Base-by-base conservation (phyloP, 2,329 filamentous ascomycete species). In the Diatrype stigma region DNA sequence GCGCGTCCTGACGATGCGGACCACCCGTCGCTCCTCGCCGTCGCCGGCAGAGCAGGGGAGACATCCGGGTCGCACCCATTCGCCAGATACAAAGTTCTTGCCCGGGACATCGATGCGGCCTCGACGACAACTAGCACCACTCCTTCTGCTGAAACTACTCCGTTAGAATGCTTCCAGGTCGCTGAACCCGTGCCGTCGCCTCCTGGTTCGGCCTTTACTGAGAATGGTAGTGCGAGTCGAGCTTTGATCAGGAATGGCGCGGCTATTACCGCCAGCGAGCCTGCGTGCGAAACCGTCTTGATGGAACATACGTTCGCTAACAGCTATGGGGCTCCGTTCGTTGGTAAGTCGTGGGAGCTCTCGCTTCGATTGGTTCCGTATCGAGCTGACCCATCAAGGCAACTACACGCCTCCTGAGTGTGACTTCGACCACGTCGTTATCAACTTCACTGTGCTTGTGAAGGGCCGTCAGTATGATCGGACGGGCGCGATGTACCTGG, bases 371-470 rank as follows among this genome's bases (percentile, higher is more conserved):
- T 42, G 7, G 34, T 40, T 37, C 21, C 26, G 23, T 47, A 12
- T n/a, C 19, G 19, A 47, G 17, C 52, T 60, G 8, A 55, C n/a
- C 47, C 23, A 51, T 46, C 53, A 52, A 86, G 83, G 81, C 44
- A 67, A 74, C 16, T 91, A 90, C 63, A 73, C 69, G 1, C 89
- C 89, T 12, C 87, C 88, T 1, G 61, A 69, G 23, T 90, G 86
- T 67, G 68, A 77, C 16, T 94, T 93, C 72, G 87, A 90, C 63
- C 79, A 83, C 32, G 85, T 92, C 16, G 78, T 82, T 22, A 82
- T 94, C 67, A 90, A 91, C 62, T 80, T 94, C 58, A 92, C 87
- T 0, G 85, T 88, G 14, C 81, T 81, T 1, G 88, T 86, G 10
- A 73, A 75, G 54, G 90, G 90, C 1, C 78, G 81, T 3, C 90